phyloP scores from a whole-genome alignment of 768 basidiomycete species.

The Pulveroboletus sp. region DNA sequence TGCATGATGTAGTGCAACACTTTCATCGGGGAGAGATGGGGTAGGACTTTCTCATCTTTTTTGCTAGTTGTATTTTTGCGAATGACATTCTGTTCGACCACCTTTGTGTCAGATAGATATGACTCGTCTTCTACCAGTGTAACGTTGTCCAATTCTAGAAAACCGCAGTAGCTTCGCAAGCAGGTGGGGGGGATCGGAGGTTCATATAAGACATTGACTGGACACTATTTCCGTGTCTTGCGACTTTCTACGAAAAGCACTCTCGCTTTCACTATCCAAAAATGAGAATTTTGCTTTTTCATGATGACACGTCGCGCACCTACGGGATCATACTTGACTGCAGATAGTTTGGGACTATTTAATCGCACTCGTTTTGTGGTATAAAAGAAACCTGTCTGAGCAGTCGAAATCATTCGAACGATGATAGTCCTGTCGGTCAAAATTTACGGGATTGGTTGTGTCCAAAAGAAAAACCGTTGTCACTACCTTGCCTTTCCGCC shows the following conservation, averaged over 20 bases:
- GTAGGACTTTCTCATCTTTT: too few species aligned
- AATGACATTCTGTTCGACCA: too few species aligned
- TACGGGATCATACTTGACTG: slow-evolving; percentile 89
- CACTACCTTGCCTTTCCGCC: slow-evolving; percentile 61
- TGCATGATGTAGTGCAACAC: neutral
- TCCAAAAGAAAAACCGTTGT: neutral
- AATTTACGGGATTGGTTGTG: neutral
- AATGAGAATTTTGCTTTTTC: neutral
- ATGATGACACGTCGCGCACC: slow-evolving; percentile 46
- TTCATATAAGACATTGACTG: too few species aligned
- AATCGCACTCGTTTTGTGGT: slow-evolving; percentile 71
- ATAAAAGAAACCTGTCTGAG: slow-evolving; percentile 91
- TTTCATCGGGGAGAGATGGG: too few species aligned
- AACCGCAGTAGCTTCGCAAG: too few species aligned
- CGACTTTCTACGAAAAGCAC: slow-evolving; percentile 80
- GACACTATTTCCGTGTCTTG: slow-evolving; percentile 60
- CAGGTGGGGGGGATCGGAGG: too few species aligned
- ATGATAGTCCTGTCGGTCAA: slow-evolving; percentile 63
- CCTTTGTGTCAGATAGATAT: too few species aligned
- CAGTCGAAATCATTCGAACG: slow-evolving; percentile 86
- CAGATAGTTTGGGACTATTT: slow-evolving; percentile 72
- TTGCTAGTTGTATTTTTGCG: too few species aligned
- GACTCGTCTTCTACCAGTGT: too few species aligned
- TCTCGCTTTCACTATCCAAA: slow-evolving; percentile 54
- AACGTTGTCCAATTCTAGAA: too few species aligned